phyloP scores from a whole-genome alignment of 2,329 filamentous ascomycete genomes.

The Colletotrichum zoysiae region DNA sequence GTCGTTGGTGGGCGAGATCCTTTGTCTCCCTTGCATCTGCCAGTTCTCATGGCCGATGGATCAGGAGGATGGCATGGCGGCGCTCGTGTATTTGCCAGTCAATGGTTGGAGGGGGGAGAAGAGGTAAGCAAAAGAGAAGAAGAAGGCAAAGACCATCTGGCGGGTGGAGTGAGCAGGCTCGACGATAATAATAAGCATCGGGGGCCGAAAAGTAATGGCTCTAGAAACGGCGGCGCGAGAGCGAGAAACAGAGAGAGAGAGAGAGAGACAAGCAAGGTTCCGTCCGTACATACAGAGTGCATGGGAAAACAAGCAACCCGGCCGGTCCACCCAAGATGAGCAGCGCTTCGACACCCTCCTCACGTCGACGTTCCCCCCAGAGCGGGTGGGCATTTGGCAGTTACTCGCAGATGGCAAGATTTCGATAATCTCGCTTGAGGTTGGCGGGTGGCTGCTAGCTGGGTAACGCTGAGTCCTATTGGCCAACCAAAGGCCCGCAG shows the following conservation, averaged over 20 bases:
- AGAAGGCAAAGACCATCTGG: background rate
- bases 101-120: slow-evolving; percentile 7
- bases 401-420: slow-evolving; percentile 40
- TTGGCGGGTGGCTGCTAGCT: slow-evolving; percentile 41
- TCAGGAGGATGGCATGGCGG: slow-evolving; percentile 46
- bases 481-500: slow-evolving; percentile 28
- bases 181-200: slow-evolving; percentile 38
- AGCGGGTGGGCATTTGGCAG: background rate
- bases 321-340: slow-evolving; percentile 3
- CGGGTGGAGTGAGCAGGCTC: slow-evolving; percentile 34
- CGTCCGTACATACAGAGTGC: background rate
- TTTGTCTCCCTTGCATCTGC: slow-evolving; percentile 42
- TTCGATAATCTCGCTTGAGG: slow-evolving; percentile 46
- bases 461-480: slow-evolving; percentile 24
- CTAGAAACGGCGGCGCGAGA: slow-evolving; percentile 3
- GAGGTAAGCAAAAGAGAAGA: slow-evolving; percentile 28
- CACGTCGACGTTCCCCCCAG: slow-evolving; percentile 1
- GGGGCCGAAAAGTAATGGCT: slow-evolving; percentile 21
- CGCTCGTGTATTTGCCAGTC: slow-evolving; percentile 36
- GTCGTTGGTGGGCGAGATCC: slow-evolving; percentile 33
- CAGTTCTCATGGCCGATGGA: slow-evolving; percentile 40
- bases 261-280: background rate
- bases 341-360: slow-evolving; percentile 25
- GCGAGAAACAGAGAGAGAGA: background rate
- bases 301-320: slow-evolving; percentile 19